Conservation (phyloP, 1,139 yeast genomes). For the Geotrichum macrosporum region DNA sequence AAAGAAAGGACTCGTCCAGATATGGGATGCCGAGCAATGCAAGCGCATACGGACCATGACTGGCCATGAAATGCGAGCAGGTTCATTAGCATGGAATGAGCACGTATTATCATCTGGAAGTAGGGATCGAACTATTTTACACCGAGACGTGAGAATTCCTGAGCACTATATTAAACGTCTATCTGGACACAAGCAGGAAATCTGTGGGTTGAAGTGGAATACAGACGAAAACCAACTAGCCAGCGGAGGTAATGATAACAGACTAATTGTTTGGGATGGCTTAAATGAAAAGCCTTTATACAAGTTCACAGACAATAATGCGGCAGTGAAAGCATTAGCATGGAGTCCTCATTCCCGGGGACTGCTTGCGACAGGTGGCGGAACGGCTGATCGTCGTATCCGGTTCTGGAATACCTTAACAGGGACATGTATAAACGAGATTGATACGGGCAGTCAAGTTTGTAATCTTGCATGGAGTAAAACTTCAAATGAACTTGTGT, state of each 20-base stretch:
- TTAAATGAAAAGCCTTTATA: constrained; percentile 60
- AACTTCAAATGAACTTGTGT: constrained; percentile 85
- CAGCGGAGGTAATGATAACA: constrained; percentile 92
- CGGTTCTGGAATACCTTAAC: constrained; percentile 90
- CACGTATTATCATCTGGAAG: constrained; percentile 85
- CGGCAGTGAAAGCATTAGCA: constrained; percentile 93
- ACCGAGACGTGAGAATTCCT: constrained; percentile 86
- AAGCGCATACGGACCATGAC: constrained; percentile 86
- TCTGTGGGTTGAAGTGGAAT: constrained; percentile 95
- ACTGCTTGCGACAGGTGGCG: constrained; percentile 91
- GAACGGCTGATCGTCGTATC: constrained; percentile 87
- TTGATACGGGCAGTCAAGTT: constrained; percentile 93
- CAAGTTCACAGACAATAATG: constrained; percentile 76
- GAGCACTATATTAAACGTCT: constrained; percentile 73
- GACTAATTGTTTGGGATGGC: constrained; percentile 70
- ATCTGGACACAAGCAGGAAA: constrained; percentile 83
- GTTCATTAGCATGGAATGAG: constrained; percentile 91
- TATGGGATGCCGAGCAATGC: constrained; percentile 88
- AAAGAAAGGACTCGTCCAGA: constrained; percentile 77
- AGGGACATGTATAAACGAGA: constrained; percentile 67
- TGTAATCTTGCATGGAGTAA: constrained; percentile 93
- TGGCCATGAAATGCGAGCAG: constrained; percentile 82
- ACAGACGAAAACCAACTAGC: constrained; percentile 69
- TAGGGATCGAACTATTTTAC: constrained; percentile 76
- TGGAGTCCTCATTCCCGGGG: constrained; percentile 99